phyloP scores from a whole-genome alignment of 2,329 filamentous ascomycete species.

The Cytospora piceae region DNA sequence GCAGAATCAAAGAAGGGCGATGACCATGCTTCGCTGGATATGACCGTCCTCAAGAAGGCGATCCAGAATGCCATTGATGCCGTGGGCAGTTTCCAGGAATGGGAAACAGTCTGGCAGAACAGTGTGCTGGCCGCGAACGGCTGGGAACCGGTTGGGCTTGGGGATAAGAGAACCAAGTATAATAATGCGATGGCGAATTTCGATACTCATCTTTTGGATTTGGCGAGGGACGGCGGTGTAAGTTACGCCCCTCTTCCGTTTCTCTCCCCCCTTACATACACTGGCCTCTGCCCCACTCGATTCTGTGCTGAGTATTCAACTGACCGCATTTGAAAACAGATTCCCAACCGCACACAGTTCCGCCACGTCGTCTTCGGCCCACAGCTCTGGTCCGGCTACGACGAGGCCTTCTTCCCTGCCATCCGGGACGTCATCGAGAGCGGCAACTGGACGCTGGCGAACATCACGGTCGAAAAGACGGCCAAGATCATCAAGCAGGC shows the following conservation, averaged over 20 bases:
- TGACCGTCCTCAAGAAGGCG: slow-evolving; percentile 66
- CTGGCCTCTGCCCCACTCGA: not conserved
- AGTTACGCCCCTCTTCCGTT: slow-evolving; percentile 46
- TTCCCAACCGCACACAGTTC: slow-evolving; percentile 88
- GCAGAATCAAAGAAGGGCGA: slow-evolving; percentile 58
- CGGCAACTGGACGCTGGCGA: slow-evolving; percentile 70
- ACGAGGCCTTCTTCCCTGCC: slow-evolving; percentile 76
- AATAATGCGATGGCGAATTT: slow-evolving; percentile 81
- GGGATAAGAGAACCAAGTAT: slow-evolving; percentile 70
- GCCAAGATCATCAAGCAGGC: slow-evolving; percentile 69
- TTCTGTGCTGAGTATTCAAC: not conserved
- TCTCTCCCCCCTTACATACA: not conserved
- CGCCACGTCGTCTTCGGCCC: slow-evolving; percentile 92
- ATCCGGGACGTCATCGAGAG: slow-evolving; percentile 78
- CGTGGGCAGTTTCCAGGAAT: slow-evolving; percentile 70
- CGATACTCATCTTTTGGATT: slow-evolving; percentile 81
- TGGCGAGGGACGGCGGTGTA: slow-evolving; percentile 73
- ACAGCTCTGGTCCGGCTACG: slow-evolving; percentile 72
- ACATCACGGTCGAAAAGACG: slow-evolving; percentile 71
- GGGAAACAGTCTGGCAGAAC: slow-evolving; percentile 78
- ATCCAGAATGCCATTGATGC: slow-evolving; percentile 62
- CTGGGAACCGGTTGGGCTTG: slow-evolving; percentile 73
- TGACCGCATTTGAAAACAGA: slow-evolving; percentile 47
- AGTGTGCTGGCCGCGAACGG: slow-evolving; percentile 72
- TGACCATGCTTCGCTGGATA: slow-evolving; percentile 46